Evolutionary conservation across 441 rosid genomes (phyloP).

Genomic region (Kokia cookei): DNA sequence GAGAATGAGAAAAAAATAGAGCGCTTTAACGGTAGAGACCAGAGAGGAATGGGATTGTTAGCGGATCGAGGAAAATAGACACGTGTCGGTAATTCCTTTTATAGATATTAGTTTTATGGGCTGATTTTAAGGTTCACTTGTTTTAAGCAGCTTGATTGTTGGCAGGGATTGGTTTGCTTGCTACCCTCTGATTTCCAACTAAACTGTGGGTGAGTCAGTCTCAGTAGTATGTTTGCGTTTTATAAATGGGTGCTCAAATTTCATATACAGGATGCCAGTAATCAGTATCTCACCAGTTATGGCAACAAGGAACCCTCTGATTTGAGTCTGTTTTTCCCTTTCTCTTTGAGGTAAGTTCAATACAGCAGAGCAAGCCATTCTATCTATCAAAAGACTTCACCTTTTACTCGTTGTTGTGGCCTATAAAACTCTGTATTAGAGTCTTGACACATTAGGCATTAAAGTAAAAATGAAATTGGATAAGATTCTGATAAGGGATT

Average conservation of each 20-base stretch:
- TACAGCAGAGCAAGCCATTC: too few relatives aligned
- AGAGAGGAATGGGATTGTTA: constrained; percentile 16
- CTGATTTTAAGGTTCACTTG: neutral
- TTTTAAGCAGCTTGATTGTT: neutral
- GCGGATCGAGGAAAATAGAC: constrained; percentile 21
- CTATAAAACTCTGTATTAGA: too few relatives aligned
- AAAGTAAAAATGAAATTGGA: neutral
- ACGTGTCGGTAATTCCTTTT: constrained; percentile 23
- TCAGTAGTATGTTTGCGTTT: too few relatives aligned
- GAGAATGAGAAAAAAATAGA: neutral
- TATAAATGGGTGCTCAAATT: too few relatives aligned
- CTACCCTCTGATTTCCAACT: neutral
- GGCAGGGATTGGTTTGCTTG: neutral
- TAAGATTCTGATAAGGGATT: neutral
- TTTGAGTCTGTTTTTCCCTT: too few relatives aligned
- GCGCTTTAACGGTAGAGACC: constrained; percentile 2
- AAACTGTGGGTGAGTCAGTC: neutral
- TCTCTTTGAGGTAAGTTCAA: too few relatives aligned
- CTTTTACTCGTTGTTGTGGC: too few relatives aligned
- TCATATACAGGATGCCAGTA: too few relatives aligned
- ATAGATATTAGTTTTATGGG: neutral
- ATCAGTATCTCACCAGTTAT: too few relatives aligned
- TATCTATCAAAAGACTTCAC: too few relatives aligned
- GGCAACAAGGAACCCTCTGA: too few relatives aligned
- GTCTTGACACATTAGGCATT: neutral